A percentile compares a stretch with the other conserved stretches of the same genome.
These are phyloP conservation scores for Skeletonema costatum DNA, from an alignment of 108 stramenopile species.

Conservation along the genomic window DNA sequence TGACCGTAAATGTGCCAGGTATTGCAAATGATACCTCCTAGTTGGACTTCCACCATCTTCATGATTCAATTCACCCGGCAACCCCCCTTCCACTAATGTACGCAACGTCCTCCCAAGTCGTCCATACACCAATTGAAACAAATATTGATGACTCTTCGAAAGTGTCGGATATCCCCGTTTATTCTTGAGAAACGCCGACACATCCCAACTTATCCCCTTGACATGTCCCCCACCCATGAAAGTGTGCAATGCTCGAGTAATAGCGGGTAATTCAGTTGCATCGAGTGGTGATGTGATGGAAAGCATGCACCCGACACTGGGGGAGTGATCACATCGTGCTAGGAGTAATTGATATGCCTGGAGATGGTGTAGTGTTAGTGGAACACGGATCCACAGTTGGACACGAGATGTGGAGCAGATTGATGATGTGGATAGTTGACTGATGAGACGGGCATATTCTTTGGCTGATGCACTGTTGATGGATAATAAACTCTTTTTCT, in stretches of 20 bases:
- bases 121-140: conserved; percentile 68
- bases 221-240: conserved; percentile 81
- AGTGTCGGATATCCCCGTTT: conserved; percentile 92
- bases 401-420: conserved; percentile 56
- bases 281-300: conserved; percentile 25
- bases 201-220: conserved; percentile 72
- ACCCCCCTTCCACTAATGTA: conserved; percentile 62
- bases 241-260: conserved; percentile 55
- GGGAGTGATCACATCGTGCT: conserved; percentile 69
- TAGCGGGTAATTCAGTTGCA: not conserved
- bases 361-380: conserved; percentile 48
- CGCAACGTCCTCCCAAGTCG: conserved; percentile 71
- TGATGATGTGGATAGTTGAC: conserved; percentile 18
- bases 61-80: not conserved
- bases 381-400: conserved; percentile 79
- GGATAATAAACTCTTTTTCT: not conserved
- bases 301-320: conserved; percentile 56
- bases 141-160: conserved; percentile 78
- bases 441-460: conserved; percentile 36
- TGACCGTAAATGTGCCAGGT: conserved; percentile 87
- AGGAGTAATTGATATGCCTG: conserved; percentile 62
- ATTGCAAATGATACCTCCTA: conserved; percentile 82
- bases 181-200: conserved; percentile 87
- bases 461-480: conserved; percentile 32
- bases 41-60: conserved; percentile 8